phyloP scores from a whole-genome alignment of 169 alveolate species.

The Plasmodium chabaudi region DNA sequence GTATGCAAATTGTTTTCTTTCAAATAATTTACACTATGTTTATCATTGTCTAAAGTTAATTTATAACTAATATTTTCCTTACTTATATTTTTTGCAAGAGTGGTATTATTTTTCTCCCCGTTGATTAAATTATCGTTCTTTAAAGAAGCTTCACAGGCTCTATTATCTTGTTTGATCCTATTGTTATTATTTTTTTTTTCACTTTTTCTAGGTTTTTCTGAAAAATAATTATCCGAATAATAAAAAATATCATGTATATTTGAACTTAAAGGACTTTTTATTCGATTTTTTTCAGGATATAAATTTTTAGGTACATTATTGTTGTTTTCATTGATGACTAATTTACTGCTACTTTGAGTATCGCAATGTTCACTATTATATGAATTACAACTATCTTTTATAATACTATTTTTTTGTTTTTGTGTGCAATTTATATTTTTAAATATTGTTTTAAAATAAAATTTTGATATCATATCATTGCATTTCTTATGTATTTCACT shows the following conservation, averaged over 20 bases:
- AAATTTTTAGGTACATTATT: slow-evolving; percentile 8
- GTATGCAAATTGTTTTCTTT: slow-evolving; percentile 11
- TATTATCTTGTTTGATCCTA: background rate
- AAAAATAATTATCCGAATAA: slow-evolving; percentile 72
- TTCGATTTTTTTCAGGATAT: slow-evolving; percentile 15
- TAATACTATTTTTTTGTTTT: slow-evolving; percentile 23
- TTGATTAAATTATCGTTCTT: slow-evolving; percentile 9
- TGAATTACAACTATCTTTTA: background rate
- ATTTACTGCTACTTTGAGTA: slow-evolving; percentile 6
- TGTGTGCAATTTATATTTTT: slow-evolving; percentile 7
- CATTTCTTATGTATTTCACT: slow-evolving; percentile 25
- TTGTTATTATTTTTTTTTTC: slow-evolving; percentile 17
- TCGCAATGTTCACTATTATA: background rate
- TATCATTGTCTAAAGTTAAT: slow-evolving; percentile 1
- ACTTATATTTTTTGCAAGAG: slow-evolving; percentile 6
- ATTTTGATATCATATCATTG: slow-evolving; percentile 25
- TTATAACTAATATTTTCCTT: slow-evolving; percentile 29
- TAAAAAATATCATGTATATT: slow-evolving; percentile 1
- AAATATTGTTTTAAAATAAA: slow-evolving; percentile 37
- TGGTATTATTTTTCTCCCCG: background rate
- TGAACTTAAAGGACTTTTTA: slow-evolving; percentile 8
- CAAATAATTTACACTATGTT: slow-evolving; percentile 4
- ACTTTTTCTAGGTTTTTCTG: slow-evolving; percentile 21
- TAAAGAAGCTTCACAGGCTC: slow-evolving; percentile 4
- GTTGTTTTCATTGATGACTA: background rate